Evolutionary conservation across 2,329 filamentous ascomycete species (phyloP).

Genomic region (Diaporthe aspalathi): DNA sequence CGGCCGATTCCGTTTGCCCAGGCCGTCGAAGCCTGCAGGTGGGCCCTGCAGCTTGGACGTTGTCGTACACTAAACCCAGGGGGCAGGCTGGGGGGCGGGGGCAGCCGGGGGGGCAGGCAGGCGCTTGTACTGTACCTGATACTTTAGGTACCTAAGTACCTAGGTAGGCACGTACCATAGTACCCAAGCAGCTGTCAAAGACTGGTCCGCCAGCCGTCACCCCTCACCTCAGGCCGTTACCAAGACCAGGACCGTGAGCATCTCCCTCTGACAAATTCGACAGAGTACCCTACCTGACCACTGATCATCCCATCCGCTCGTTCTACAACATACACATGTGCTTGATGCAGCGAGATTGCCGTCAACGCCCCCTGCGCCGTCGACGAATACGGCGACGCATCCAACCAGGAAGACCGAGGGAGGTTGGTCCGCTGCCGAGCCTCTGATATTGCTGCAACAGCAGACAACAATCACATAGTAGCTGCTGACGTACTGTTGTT

Average conservation of each 20-base stretch:
- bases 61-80: too few species aligned
- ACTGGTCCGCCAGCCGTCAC: too few species aligned
- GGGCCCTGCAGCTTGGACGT: constrained; percentile 19
- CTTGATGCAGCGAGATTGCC: neutral
- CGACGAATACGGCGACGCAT: neutral
- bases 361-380: neutral
- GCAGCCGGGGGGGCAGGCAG: neutral
- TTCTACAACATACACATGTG: constrained; percentile 13
- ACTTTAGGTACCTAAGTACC: constrained; percentile 1
- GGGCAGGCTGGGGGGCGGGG: too few species aligned
- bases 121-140: too few species aligned
- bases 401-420: neutral
- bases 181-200: too few species aligned
- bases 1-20: constrained; percentile 22
- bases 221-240: too few species aligned
- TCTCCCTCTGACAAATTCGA: neutral
- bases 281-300: neutral
- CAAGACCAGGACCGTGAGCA: neutral
- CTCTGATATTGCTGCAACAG: neutral
- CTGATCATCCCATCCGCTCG: neutral
- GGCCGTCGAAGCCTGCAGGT: constrained; percentile 2
- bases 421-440: neutral
- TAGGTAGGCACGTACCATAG: too few species aligned
- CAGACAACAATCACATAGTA: neutral
- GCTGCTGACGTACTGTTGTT: constrained; percentile 6